Evolutionary conservation across 139 green algal species (phyloP).

Genomic region (Trebouxia sp.): DNA sequence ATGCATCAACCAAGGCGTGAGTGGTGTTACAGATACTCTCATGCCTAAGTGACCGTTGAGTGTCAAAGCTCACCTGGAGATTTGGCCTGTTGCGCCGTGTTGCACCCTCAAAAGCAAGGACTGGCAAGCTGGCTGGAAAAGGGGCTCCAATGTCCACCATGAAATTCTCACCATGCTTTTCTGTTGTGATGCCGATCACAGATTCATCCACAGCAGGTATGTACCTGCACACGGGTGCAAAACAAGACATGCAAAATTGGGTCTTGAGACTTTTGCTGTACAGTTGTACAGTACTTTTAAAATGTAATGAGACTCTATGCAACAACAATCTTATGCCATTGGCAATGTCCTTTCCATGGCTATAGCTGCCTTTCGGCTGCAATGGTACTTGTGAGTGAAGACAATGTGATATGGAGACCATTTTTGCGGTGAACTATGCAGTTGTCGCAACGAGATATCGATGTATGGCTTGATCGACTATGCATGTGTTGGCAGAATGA

Average conservation of each 20-base stretch:
- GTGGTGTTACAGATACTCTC: too few relatives aligned
- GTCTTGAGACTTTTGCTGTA: too few relatives aligned
- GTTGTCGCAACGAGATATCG: not conserved
- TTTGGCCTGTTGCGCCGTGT: constrained; percentile 81
- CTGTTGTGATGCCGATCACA: constrained; percentile 72
- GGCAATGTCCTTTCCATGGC: too few relatives aligned
- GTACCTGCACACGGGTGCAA: constrained; percentile 69
- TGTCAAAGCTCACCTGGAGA: constrained; percentile 40
- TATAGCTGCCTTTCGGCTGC: too few relatives aligned
- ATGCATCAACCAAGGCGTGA: too few relatives aligned
- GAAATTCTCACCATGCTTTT: constrained; percentile 75
- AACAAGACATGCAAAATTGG: too few relatives aligned
- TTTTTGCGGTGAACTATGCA: not conserved
- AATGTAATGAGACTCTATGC: too few relatives aligned
- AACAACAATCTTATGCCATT: too few relatives aligned
- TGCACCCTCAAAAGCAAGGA: constrained; percentile 83
- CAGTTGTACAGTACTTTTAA: too few relatives aligned
- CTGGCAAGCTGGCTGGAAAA: constrained; percentile 68
- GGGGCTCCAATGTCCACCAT: constrained; percentile 78
- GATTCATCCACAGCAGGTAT: constrained; percentile 70
- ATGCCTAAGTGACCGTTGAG: not conserved
- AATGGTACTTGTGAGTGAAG: too few relatives aligned
- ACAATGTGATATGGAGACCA: too few relatives aligned
- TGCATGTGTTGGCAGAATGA: not conserved
- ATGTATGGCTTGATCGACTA: not conserved